These are phyloP conservation scores for Lipomyces sp. DNA, from an alignment of 805 yeast species.

Conservation along the genomic window DNA sequence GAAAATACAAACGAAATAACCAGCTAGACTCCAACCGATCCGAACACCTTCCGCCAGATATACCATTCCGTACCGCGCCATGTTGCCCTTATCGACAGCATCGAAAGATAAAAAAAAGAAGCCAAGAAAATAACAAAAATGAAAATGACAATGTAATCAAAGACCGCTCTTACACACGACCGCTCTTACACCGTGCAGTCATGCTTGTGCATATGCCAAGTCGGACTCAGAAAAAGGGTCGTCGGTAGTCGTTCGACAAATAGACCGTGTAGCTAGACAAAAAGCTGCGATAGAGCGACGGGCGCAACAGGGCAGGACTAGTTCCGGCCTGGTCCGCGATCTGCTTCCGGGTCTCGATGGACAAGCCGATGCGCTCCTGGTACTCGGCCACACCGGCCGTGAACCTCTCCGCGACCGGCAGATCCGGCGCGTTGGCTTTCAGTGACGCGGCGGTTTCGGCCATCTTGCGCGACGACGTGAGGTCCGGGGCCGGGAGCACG, in stretches of 20 bases:
- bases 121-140: too few species aligned
- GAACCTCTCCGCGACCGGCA: neutral
- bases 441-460: neutral
- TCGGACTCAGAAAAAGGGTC: conserved; percentile 1
- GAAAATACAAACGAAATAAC: too few species aligned
- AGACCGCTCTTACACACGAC: too few species aligned
- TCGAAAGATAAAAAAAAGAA: too few species aligned
- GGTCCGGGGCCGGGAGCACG: neutral
- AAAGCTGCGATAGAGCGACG: neutral
- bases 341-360: neutral
- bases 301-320: too few species aligned
- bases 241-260: conserved; percentile 1
- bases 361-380: neutral
- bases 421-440: neutral
- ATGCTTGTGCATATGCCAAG: too few species aligned
- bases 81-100: too few species aligned
- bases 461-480: neutral
- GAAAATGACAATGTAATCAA: too few species aligned
- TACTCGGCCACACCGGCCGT: neutral
- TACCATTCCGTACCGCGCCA: too few species aligned
- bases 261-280: neutral
- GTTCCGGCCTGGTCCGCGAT: neutral
- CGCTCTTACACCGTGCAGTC: too few species aligned
- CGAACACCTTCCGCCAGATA: too few species aligned
- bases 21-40: too few species aligned